Base-by-base conservation (phyloP, 1,284 basidiomycete species). In the Sanghuangporus baumii region DNA sequence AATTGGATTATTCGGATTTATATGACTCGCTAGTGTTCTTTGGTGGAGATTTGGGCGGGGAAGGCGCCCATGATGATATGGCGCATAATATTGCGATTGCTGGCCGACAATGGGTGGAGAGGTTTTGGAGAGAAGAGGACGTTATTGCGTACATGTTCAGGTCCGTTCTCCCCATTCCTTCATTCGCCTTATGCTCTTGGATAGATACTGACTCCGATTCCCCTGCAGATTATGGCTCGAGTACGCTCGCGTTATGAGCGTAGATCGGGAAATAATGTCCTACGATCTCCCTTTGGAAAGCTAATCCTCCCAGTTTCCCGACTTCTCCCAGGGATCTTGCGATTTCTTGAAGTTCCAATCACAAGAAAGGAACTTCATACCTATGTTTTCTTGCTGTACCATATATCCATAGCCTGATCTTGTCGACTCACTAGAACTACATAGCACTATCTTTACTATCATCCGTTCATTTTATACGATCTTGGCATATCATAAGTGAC, bases 101-200 rank as follows among this genome's bases (percentile, higher is more conserved):
- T 0, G 87, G 87, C 0, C 77, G 80, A 50, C 69, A 77, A 23
- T 89, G 87, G 87, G 86, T 83, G 66, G 74, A 76, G 64, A 75
- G 69, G 0, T 87, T 79, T 68, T 89, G 86, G 85, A 76, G 87
- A 54, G 76, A 76, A 61, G 84, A 86, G 67, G 88, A 90, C 71
- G 76, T 89, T 74, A 77, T 79, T 46, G 81, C 86, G 11, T 88
- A 88, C 73, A 74, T 82, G 64, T 87, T 84, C 69, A 77, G 86
- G 84, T 84, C 50, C 60, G 76, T 69, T n/a, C 34, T 43, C 38
- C 40, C 1, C 31, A 50, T 20, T 31, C 37, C 16, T 40, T 6
- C 23, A 3, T 46, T 31, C 7, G 23, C 23, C n/a, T 23, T 2
- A 18, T 36, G 31, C n/a, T 23, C 38, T 16, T 56, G 14, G n/a